A percentile compares a stretch with the other conserved stretches of the same genome.
Evolutionary conservation across 495 filamentous ascomycete species (phyloP).

Genomic region (Parathielavia appendiculata): DNA sequence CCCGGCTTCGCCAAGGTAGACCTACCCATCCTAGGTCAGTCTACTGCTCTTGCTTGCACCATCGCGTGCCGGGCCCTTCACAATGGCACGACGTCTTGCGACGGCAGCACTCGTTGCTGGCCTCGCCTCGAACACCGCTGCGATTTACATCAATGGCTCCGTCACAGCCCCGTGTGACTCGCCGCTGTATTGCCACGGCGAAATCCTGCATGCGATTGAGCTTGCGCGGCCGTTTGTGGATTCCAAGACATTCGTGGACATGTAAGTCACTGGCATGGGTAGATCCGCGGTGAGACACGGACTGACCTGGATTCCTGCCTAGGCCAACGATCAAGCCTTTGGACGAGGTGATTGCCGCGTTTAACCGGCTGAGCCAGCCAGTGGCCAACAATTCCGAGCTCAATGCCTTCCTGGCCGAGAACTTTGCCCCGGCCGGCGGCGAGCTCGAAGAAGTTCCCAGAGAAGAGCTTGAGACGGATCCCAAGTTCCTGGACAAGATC

Average conservation of each 20-base stretch:
- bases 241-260: slow-evolving; percentile 50
- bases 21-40: not conserved
- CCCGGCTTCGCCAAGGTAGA: not conserved
- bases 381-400: slow-evolving; percentile 47
- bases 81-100: slow-evolving; percentile 23
- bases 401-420: slow-evolving; percentile 38
- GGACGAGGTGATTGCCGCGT: slow-evolving; percentile 42
- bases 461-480: slow-evolving; percentile 36
- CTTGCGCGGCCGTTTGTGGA: slow-evolving; percentile 45
- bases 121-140: slow-evolving; percentile 21
- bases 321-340: slow-evolving; percentile 45
- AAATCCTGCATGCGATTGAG: slow-evolving; percentile 44
- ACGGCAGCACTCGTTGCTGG: slow-evolving; percentile 24
- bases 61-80: not conserved
- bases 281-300: slow-evolving; percentile 4
- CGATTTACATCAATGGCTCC: slow-evolving; percentile 45
- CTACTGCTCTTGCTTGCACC: not conserved
- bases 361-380: slow-evolving; percentile 39
- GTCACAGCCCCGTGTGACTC: slow-evolving; percentile 46
- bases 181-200: slow-evolving; percentile 46
- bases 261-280: slow-evolving; percentile 32
- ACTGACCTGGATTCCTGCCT: slow-evolving; percentile 3
- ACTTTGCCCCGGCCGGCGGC: slow-evolving; percentile 45
- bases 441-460: slow-evolving; percentile 43
- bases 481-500: slow-evolving; percentile 41